Evolutionary conservation across 257 asterid genomes (phyloP), one percentile per base, ranked within the genome.

Genomic region (Przewalskia tangutica): DNA sequence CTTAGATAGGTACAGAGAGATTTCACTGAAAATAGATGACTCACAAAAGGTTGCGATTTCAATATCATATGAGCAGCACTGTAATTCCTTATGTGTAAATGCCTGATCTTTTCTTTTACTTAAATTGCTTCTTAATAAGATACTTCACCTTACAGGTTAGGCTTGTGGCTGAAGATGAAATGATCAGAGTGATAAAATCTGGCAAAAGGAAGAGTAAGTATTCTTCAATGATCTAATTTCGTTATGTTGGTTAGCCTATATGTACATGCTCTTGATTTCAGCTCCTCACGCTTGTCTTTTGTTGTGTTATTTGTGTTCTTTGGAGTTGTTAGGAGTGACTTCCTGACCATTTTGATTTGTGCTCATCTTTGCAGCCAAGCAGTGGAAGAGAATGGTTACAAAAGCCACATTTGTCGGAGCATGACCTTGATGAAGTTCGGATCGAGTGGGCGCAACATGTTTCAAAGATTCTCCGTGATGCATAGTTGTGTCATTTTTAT

Each of bases 81-180:
- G n/a, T n/a, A n/a, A n/a, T n/a, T n/a, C n/a, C n/a, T n/a, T n/a
- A n/a, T n/a, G n/a, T n/a, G n/a, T n/a, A n/a, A n/a, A n/a, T n/a
- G n/a, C 8, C 5, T 66, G 50, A 68, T 17, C 13, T 73, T 23
- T n/a, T 23, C 2, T 40, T 75, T 50, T 75, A 23, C 1, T 2
- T 16, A 50, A 13, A 0, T 75, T 75, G 80, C 16, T 23, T 75
- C 7, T 16, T 13, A 75, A 50, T 1, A 75, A 13, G 80, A 48
- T 4, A 23, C 62, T 79, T 51, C 44, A 80, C 65, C 48, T 82
- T 82, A 65, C 77, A 95, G 99, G 99, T 95, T 79, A 91, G 98
- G 71, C 97, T 97, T 44, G 95, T 94, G 76, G 97, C 99, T 77
- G 99, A 95, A 88, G 99, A 95, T 84, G 99, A 95, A 90, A 95